Conservation (phyloP, 106 monocot species). For the Agapanthus africanus region DNA sequence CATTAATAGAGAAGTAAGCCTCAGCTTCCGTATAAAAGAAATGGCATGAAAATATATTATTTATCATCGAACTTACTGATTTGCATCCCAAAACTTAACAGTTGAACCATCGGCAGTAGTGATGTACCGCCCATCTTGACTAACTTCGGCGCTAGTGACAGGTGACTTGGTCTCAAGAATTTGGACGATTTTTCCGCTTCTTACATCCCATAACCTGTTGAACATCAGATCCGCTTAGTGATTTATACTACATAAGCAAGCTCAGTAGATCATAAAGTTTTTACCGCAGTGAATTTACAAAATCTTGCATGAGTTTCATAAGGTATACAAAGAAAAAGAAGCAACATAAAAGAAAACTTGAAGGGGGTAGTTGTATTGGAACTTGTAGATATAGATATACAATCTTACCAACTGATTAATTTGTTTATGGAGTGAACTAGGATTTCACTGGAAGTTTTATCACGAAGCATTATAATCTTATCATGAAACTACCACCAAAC, state of each 20-base stretch:
- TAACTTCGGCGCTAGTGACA: slow-evolving; percentile 96
- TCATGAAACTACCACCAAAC: neutral
- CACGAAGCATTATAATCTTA: too few species aligned
- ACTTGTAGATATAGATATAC: too few species aligned
- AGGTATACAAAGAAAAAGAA: too few species aligned
- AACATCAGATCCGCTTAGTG: neutral
- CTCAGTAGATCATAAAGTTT: neutral
- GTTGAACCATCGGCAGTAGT: slow-evolving; percentile 95
- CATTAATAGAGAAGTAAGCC: neutral
- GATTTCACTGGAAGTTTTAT: too few species aligned
- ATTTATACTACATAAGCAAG: neutral
- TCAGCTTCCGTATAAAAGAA: neutral
- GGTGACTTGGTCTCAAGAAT: slow-evolving; percentile 84
- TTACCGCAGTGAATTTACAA: neutral
- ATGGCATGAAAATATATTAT: neutral
- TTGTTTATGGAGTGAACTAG: too few species aligned
- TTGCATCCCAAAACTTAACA: slow-evolving; percentile 98
- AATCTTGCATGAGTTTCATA: too few species aligned
- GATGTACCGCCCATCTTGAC: slow-evolving; percentile 90
- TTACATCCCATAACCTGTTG: slow-evolving; percentile 89
- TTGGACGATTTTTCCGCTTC: slow-evolving; percentile 75
- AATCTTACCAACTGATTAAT: too few species aligned
- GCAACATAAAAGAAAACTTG: too few species aligned
- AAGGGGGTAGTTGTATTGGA: too few species aligned
- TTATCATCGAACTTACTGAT: slow-evolving; percentile 50